These are phyloP conservation scores for Xylaria flabelliformis DNA, from an alignment of 495 filamentous ascomycete genomes.

Conservation along the genomic window DNA sequence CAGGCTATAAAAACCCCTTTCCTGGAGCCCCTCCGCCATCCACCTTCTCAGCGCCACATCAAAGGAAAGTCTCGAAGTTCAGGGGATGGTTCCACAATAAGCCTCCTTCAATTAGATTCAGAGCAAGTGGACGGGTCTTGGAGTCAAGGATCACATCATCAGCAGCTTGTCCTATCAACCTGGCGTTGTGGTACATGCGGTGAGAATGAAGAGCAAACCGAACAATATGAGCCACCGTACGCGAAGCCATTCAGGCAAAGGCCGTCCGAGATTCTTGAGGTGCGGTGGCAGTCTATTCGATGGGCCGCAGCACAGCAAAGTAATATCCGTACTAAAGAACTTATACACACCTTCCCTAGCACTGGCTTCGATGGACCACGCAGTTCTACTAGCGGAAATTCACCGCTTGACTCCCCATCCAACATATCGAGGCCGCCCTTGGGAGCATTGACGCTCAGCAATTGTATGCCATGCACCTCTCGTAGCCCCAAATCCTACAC, in stretches of 20 bases:
- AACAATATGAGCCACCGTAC: not conserved
- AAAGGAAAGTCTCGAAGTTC: constrained; percentile 27
- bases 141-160: not conserved
- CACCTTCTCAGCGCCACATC: constrained; percentile 24
- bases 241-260: not conserved
- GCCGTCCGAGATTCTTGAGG: not conserved
- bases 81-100: constrained; percentile 32
- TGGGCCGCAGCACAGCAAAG: not conserved
- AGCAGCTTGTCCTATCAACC: constrained; percentile 3
- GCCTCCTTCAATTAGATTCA: constrained; percentile 28
- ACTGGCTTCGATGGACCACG: constrained; percentile 39
- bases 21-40: constrained; percentile 17
- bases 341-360: constrained; percentile 23
- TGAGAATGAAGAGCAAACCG: not conserved
- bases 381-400: constrained; percentile 35
- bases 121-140: constrained; percentile 16
- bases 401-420: constrained; percentile 27
- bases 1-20: constrained; percentile 19
- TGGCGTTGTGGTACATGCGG: not conserved
- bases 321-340: not conserved
- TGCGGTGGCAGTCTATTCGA: constrained; percentile 20
- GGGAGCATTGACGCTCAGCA: constrained; percentile 21
- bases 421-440: constrained; percentile 9
- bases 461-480: constrained; percentile 29
- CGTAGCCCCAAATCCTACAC: constrained; percentile 30